Conservation (phyloP, 2,329 filamentous ascomycete genomes). For the Botryotinia narcissicola region DNA sequence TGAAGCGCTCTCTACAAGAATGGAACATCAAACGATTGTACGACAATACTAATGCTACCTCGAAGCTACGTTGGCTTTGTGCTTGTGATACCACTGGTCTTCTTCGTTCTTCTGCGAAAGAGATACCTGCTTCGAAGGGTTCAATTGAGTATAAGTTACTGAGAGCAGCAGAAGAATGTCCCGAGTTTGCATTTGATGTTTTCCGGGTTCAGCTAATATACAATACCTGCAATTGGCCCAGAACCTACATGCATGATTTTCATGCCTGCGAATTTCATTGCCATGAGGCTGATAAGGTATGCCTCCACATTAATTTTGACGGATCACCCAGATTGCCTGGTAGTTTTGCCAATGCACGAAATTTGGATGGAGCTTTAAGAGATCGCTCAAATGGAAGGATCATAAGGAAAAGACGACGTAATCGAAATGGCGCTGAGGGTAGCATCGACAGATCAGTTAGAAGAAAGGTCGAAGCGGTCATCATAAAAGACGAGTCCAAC, state of each 20-base stretch:
- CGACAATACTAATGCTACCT: not conserved
- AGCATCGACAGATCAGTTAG: not conserved
- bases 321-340: not conserved
- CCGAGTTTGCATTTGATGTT: not conserved
- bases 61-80: not conserved
- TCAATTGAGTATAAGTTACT: not conserved
- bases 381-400: not conserved
- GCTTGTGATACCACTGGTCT: not conserved
- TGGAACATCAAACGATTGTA: not conserved
- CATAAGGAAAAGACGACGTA: not conserved
- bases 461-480: not conserved
- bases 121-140: not conserved
- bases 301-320: not conserved
- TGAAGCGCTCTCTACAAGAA: not conserved
- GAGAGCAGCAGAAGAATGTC: not conserved
- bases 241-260: not conserved
- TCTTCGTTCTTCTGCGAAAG: not conserved
- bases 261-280: not conserved
- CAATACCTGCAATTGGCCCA: not conserved
- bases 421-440: not conserved
- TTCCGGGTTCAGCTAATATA: not conserved
- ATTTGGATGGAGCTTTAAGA: not conserved
- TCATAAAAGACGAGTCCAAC: not conserved
- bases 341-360: not conserved
- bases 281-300: not conserved